Conservation (phyloP, 257 asterid genomes). For the Nicotiana benthamiana region DNA sequence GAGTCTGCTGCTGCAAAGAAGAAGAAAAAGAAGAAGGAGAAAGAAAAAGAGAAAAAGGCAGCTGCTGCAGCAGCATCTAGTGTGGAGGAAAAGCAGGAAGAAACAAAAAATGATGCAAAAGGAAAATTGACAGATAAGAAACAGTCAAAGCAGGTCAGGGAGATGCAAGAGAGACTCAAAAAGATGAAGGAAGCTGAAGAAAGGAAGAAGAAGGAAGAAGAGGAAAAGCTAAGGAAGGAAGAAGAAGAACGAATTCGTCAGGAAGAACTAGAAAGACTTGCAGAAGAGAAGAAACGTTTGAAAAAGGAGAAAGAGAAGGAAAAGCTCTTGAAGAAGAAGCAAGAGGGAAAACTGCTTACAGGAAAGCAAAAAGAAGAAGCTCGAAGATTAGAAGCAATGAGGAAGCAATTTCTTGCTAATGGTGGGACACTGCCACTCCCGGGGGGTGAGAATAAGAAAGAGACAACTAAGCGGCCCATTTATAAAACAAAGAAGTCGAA, state of each 20-base stretch:
- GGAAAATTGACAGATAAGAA: slow-evolving; percentile 49
- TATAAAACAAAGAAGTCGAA: slow-evolving; percentile 70
- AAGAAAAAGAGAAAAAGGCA: slow-evolving; percentile 15
- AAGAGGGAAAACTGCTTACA: slow-evolving; percentile 72
- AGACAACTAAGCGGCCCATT: slow-evolving; percentile 57
- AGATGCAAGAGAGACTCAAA: slow-evolving; percentile 86
- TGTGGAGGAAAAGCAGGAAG: slow-evolving; percentile 64
- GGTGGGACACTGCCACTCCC: slow-evolving; percentile 36
- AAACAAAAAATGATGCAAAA: slow-evolving; percentile 33
- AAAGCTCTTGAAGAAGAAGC: slow-evolving; percentile 71
- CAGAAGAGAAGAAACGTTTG: slow-evolving; percentile 76
- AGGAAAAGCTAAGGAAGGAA: slow-evolving; percentile 74
- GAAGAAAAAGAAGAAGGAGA: slow-evolving; percentile 14
- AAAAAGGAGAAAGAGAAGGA: slow-evolving; percentile 91
- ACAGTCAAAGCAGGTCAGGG: slow-evolving; percentile 70
- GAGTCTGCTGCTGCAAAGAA: slow-evolving; percentile 14
- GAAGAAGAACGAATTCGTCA: slow-evolving; percentile 69
- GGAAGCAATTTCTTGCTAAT: slow-evolving; percentile 74
- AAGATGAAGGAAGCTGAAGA: slow-evolving; percentile 71
- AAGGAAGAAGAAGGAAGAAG: slow-evolving; percentile 71
- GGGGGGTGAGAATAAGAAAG: slow-evolving; percentile 43
- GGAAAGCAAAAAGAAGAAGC: slow-evolving; percentile 93
- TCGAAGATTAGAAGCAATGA: slow-evolving; percentile 77
- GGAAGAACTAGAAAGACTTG: slow-evolving; percentile 68
- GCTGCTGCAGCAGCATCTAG: slow-evolving; percentile 22